phyloP scores from a whole-genome alignment of 2,329 filamentous ascomycete genomes.

The Paecilomyces formosus region DNA sequence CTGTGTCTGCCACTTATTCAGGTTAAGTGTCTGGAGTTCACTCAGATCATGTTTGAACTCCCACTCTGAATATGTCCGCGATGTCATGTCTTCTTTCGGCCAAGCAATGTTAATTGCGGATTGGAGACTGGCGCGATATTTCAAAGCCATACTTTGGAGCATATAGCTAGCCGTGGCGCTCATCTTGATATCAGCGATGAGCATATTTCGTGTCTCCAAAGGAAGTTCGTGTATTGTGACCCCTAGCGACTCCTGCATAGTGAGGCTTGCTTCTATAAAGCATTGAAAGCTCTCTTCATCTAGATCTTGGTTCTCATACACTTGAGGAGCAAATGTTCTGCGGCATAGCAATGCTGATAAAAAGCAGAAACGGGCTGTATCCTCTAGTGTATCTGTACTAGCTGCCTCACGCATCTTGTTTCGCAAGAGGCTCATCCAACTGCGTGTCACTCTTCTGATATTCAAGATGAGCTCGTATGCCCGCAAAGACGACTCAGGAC shows the following conservation, averaged over 20 bases:
- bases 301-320: constrained; percentile 19
- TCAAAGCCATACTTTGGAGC: constrained; percentile 29
- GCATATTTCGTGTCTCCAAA: constrained; percentile 24
- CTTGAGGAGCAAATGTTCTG: constrained; percentile 32
- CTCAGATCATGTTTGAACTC: constrained; percentile 14
- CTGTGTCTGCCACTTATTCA: too few relatives aligned
- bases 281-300: constrained; percentile 27
- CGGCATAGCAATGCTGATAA: constrained; percentile 52
- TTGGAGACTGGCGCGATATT: constrained; percentile 19
- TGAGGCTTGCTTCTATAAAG: constrained; percentile 13
- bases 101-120: constrained; percentile 35
- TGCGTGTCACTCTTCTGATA: constrained; percentile 37
- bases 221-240: constrained; percentile 30
- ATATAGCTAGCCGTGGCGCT: constrained; percentile 26
- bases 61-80: constrained; percentile 12
- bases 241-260: constrained; percentile 42
- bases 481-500: constrained; percentile 7
- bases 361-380: constrained; percentile 41
- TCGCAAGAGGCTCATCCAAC: constrained; percentile 46
- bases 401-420: constrained; percentile 34
- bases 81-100: constrained; percentile 26
- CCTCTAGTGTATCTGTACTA: constrained; percentile 31
- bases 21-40: constrained; percentile 2
- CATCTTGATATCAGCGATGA: constrained; percentile 44
- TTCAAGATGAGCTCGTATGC: constrained; percentile 29